phyloP scores from a whole-genome alignment of 1,284 basidiomycete species.

The Austroboletus niveus region DNA sequence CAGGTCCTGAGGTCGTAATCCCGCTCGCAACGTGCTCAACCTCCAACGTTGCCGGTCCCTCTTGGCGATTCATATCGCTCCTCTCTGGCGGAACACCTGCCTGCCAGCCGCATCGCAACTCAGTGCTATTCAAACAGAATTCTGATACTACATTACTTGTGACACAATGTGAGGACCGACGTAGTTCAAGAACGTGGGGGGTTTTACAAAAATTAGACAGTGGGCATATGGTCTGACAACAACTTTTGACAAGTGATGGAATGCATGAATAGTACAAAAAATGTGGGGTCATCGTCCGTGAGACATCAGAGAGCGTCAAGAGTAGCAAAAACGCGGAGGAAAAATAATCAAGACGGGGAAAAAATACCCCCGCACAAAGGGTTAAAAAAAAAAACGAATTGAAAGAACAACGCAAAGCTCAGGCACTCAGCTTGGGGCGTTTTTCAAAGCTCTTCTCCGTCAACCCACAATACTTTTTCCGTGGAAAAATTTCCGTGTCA shows the following conservation, averaged over 20 bases:
- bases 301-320: conserved; percentile 17
- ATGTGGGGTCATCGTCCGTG: conserved; percentile 25
- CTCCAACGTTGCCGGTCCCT: not conserved
- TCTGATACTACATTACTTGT: conserved; percentile 31
- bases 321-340: conserved; percentile 5
- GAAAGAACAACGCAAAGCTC: conserved; percentile 9
- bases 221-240: conserved; percentile 23
- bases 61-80: not conserved
- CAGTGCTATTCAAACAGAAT: conserved; percentile 18
- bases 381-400: conserved; percentile 1
- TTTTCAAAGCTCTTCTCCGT: conserved; percentile 28
- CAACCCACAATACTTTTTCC: conserved; percentile 25
- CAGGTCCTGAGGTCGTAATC: conserved; percentile 29
- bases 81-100: conserved; percentile 7
- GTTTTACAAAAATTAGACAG: conserved; percentile 35
- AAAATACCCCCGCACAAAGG: not conserved
- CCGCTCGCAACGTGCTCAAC: conserved; percentile 23
- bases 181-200: conserved; percentile 10
- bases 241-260: conserved; percentile 14
- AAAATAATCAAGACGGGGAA: conserved; percentile 1
- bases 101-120: not conserved
- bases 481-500: conserved; percentile 23
- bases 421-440: conserved; percentile 27
- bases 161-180: conserved; percentile 10
- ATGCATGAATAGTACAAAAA: conserved; percentile 30